Evolutionary conservation across 805 yeast species (phyloP), one percentile per base, ranked within the genome.

Genomic region (Candida insectorum): DNA sequence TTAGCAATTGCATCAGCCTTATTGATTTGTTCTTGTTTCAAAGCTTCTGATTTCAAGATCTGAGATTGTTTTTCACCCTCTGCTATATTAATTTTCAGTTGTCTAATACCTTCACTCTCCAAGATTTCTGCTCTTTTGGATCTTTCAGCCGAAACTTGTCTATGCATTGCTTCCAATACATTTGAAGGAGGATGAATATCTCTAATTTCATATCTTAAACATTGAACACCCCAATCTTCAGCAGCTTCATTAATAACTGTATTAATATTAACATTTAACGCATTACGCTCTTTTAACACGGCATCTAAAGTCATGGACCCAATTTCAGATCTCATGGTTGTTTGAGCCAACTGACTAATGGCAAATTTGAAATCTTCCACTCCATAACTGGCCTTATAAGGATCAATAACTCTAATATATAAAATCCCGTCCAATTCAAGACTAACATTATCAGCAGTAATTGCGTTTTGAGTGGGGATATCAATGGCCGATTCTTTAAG

Each of bases 331-430:
- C 95, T 70, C 95, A 85, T 85, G 10, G 95, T 84, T 8, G 95
- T 86, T 56, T 85, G 95, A 0, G 95, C 95, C 44, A 86, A 71
- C 58, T 86, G 95, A 25, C 83, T 69, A 34, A 86, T 78, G 24
- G 95, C 95, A 54, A 82, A 86, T 51, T 81, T 85, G 30, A 88
- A 86, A 50, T 85, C 89, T 52, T 86, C 95, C 13, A 85, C 94
- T 10, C 94, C 94, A 49, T 85, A 85, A 27, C 85, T 75, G 3
- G 95, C 95, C 62, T 81, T 84, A 56, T 81, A 85, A 4, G 95
- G 85, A 51, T 86, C 94, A 28, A 73, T 70, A 4, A 85, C 89
- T 45, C 77, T 77, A 48, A 85, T 76, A 50, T 84, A 86, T 39
- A 86, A 68, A 11, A 85, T 83, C 40, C 95, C 95, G 48, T 85